A percentile compares a stretch with the other conserved stretches of the same genome.
Evolutionary conservation across 306 rosid species (phyloP).

Genomic region (Sechiopsis laciniata): DNA sequence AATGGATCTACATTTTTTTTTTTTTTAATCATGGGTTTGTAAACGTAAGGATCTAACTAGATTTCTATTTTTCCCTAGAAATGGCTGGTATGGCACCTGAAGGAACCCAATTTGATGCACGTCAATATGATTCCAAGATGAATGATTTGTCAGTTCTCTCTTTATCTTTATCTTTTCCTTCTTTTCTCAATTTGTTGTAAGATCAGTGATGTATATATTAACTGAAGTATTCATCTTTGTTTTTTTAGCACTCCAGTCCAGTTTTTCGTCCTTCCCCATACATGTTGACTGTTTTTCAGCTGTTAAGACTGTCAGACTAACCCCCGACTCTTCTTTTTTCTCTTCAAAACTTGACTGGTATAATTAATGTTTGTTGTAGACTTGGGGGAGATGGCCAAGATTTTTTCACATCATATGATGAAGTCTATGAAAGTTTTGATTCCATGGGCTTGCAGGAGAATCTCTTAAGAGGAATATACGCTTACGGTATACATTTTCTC

Average conservation of each 20-base stretch:
- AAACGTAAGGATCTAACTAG: neutral
- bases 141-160: constrained; percentile 43
- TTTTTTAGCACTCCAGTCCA: neutral
- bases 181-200: neutral
- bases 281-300: neutral
- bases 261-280: neutral
- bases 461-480: constrained; percentile 67
- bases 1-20: neutral
- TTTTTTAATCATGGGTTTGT: neutral
- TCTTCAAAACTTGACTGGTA: constrained; percentile 14
- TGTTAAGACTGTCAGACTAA: neutral
- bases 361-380: constrained; percentile 30
- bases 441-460: constrained; percentile 72
- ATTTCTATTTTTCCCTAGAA: constrained; percentile 11
- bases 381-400: constrained; percentile 53
- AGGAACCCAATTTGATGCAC: constrained; percentile 59
- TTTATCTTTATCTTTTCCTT: neutral
- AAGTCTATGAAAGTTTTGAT: constrained; percentile 58
- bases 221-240: neutral
- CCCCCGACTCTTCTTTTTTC: neutral
- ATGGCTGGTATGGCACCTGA: constrained; percentile 56
- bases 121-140: constrained; percentile 63
- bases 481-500: constrained; percentile 45
- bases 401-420: constrained; percentile 60
- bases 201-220: neutral